Conservation (phyloP, 495 filamentous ascomycete genomes). For the Aspergillus heteromorphus region DNA sequence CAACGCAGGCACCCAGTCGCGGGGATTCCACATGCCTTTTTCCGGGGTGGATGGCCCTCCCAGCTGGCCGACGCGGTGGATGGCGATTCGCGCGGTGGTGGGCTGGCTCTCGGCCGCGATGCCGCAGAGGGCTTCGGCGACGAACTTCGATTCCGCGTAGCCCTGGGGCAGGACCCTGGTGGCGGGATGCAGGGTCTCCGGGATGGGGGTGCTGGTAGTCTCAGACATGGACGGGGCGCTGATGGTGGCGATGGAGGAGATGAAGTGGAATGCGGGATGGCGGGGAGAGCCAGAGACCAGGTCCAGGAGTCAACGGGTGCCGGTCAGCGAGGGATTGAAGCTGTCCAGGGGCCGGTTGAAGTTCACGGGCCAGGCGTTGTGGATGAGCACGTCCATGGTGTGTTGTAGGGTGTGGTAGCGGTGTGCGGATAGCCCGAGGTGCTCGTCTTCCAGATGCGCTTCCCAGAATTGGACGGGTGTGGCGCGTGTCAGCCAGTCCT, state of each 20-base stretch:
- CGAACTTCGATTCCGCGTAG: conserved; percentile 54
- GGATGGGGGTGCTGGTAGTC: conserved; percentile 29
- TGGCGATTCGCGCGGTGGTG: conserved; percentile 39
- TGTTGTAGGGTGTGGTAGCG: conserved; percentile 37
- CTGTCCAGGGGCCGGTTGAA: conserved; percentile 54
- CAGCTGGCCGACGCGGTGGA: conserved; percentile 56
- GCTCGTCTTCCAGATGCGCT: conserved; percentile 39
- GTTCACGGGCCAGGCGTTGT: conserved; percentile 62
- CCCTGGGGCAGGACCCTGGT: conserved; percentile 31
- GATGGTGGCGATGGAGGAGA: conserved; percentile 50
- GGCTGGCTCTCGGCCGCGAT: conserved; percentile 32
- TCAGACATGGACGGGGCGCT: conserved; percentile 29
- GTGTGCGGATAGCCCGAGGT: conserved; percentile 40
- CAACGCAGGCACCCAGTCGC: conserved; percentile 36
- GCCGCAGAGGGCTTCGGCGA: conserved; percentile 48
- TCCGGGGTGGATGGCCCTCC: conserved; percentile 37
- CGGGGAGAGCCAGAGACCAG: neutral
- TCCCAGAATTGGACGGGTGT: conserved; percentile 41
- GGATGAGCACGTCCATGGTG: conserved; percentile 48
- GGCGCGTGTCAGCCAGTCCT: conserved; percentile 9
- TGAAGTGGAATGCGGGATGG: conserved; percentile 40
- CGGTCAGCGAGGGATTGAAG: conserved; percentile 51
- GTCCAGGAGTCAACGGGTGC: conserved; percentile 44
- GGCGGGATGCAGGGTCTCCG: conserved; percentile 45
- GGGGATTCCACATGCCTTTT: conserved; percentile 29